These are phyloP conservation scores for Scolecobasidium constrictum DNA, from an alignment of 2,329 filamentous ascomycete genomes.

Conservation along the genomic window DNA sequence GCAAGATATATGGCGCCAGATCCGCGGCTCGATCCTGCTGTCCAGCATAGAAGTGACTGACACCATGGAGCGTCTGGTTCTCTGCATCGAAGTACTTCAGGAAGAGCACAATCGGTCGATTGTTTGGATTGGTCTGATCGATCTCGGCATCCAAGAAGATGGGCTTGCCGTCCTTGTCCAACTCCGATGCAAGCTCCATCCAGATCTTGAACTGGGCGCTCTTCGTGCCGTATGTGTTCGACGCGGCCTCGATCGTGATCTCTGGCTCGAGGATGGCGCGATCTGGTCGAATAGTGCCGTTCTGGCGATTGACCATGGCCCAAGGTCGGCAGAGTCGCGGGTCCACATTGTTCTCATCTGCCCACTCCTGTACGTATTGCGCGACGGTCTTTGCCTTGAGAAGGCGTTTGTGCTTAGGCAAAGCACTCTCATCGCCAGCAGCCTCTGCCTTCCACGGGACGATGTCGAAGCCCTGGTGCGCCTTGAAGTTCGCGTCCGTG, in stretches of 20 bases:
- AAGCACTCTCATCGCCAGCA: constrained; percentile 51
- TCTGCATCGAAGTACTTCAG: constrained; percentile 84
- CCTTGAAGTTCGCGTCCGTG: constrained; percentile 68
- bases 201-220: constrained; percentile 65
- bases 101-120: constrained; percentile 66
- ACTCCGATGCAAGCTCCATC: constrained; percentile 63
- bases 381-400: constrained; percentile 64
- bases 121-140: constrained; percentile 43
- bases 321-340: constrained; percentile 68
- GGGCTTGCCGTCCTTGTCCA: constrained; percentile 58
- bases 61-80: constrained; percentile 61
- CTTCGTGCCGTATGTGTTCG: constrained; percentile 57
- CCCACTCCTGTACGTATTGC: constrained; percentile 63
- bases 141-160: constrained; percentile 58
- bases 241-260: constrained; percentile 56
- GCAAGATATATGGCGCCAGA: constrained; percentile 63
- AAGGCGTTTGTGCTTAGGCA: constrained; percentile 61
- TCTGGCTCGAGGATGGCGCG: constrained; percentile 68
- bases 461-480: constrained; percentile 77
- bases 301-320: constrained; percentile 98
- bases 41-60: constrained; percentile 77
- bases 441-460: constrained; percentile 47
- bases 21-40: constrained; percentile 84
- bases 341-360: constrained; percentile 57
- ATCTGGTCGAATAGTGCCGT: constrained; percentile 90